Base-by-base conservation (phyloP, 176 grass and related monocot species). In the Cenchrus fungigraminus region DNA sequence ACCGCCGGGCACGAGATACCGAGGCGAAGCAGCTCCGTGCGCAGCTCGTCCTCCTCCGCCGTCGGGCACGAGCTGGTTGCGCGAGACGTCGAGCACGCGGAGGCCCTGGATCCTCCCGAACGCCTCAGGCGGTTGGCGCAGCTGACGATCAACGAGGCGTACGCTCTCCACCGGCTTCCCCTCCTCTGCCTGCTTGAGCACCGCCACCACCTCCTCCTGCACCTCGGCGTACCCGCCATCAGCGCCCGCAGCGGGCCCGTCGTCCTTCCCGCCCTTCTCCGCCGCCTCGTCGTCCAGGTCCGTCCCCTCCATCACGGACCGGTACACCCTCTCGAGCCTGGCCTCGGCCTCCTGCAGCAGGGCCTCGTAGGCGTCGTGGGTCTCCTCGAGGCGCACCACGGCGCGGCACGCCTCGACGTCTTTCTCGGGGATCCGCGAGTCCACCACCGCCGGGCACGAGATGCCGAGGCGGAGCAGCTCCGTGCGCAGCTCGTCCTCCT, bases 41-140 rank as follows among this genome's bases (percentile, higher is more conserved):
- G 25, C 25, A 37, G 34, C 34, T 37, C 3, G 34, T 37, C 34
- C 34, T 37, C 34, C 34, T 37, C 34, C 34, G 34, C 3, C 34
- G 34, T 37, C 34, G 34, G 34, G 34, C 34, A 37, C 34, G 34
- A 98, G 90, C 76, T 88, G 87, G 69, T 95, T 98, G 70, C 88
- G 83, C 9, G 95, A 93, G 61, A 95, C 77, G 72, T 98, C 92
- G 68, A 98, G 93, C 42, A 87, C 88, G 43, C 90, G 68, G n/a
- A 98, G 75, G 12, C 92, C 89, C 60, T 71, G 89, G 50, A 98
- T 86, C 67, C 90, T 91, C 32, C 91, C 94, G 31, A 93, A 91
- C 55, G 86, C 91, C 77, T 96, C 91, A 3, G 94, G 94, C 54
- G 91, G 91, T 29, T 79, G 78, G 55, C 89, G 75, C 81, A 96